phyloP scores from a whole-genome alignment of 768 basidiomycete genomes.

The Tulasnella sp. region DNA sequence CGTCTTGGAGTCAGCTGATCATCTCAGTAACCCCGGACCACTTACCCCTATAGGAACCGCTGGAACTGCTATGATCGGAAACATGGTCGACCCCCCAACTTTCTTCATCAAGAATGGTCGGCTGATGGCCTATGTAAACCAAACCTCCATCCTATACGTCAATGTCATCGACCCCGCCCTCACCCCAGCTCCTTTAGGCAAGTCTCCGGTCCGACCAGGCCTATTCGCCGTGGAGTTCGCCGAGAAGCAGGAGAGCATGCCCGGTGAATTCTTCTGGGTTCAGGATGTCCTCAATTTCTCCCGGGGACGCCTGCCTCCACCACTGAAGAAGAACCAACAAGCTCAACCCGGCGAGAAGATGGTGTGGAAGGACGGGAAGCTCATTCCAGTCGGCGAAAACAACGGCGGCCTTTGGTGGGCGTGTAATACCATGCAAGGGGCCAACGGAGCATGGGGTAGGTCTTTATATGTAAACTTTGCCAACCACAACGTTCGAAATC shows the following conservation, averaged over 20 bases:
- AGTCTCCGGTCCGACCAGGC: constrained; percentile 8
- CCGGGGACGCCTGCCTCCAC: constrained; percentile 5
- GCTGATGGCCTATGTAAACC: constrained; percentile 54
- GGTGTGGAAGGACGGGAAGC: not conserved
- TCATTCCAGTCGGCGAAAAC: constrained; percentile 3
- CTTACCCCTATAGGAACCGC: constrained; percentile 41
- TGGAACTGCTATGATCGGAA: constrained; percentile 49
- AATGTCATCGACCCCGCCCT: constrained; percentile 52
- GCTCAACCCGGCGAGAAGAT: not conserved
- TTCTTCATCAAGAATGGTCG: constrained; percentile 55
- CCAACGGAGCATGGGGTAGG: not conserved
- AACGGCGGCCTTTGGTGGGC: constrained; percentile 26
- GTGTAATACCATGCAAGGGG: not conserved
- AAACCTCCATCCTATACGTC: constrained; percentile 53
- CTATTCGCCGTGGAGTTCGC: constrained; percentile 18
- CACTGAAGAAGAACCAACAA: constrained; percentile 15
- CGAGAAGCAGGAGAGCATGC: constrained; percentile 20
- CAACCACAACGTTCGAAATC: constrained; percentile 15
- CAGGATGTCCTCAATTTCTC: constrained; percentile 12
- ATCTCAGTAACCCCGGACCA: not conserved
- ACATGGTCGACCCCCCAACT: constrained; percentile 42
- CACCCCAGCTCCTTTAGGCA: constrained; percentile 29
- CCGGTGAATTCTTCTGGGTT: constrained; percentile 25
- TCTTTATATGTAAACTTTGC: constrained; percentile 20
- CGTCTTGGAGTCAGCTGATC: not conserved